These are phyloP conservation scores for Calonectria naviculata DNA, from an alignment of 2,329 filamentous ascomycete genomes.

Conservation along the genomic window DNA sequence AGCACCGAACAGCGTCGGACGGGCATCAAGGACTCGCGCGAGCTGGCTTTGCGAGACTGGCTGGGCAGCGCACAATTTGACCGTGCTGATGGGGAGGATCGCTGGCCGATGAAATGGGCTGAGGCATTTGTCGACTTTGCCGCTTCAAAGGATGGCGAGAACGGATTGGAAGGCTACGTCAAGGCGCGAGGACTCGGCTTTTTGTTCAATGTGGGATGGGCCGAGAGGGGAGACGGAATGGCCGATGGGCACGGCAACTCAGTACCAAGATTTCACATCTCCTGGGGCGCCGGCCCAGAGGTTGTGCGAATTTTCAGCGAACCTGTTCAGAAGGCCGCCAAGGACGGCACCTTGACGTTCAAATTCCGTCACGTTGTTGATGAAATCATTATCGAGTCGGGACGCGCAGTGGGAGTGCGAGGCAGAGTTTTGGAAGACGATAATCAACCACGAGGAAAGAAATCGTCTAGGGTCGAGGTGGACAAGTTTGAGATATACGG, in stretches of 20 bases:
- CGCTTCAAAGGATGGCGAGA: constrained; percentile 42
- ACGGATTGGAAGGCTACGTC: constrained; percentile 69
- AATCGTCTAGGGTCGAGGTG: constrained; percentile 59
- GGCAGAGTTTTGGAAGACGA: constrained; percentile 65
- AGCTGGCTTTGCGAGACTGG: constrained; percentile 70
- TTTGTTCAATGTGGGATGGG: constrained; percentile 68
- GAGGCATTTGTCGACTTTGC: constrained; percentile 73
- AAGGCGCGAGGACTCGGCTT: constrained; percentile 64
- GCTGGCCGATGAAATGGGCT: constrained; percentile 71
- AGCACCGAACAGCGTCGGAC: constrained; percentile 66
- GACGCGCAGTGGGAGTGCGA: constrained; percentile 63
- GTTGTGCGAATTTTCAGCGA: constrained; percentile 68
- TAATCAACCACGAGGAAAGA: constrained; percentile 61
- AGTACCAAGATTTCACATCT: constrained; percentile 71
- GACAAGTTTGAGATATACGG: constrained; percentile 65
- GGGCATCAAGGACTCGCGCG: constrained; percentile 68
- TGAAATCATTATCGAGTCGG: constrained; percentile 62
- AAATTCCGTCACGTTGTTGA: constrained; percentile 68
- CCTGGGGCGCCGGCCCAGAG: constrained; percentile 71
- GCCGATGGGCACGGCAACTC: constrained; percentile 71
- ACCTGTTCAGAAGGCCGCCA: constrained; percentile 63
- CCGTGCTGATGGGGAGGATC: constrained; percentile 61
- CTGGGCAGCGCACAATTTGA: constrained; percentile 68
- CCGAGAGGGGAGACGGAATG: constrained; percentile 66
- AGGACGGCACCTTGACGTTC: constrained; percentile 65